Percentiles rank a stretch among this genome's conserved stretches.
These are phyloP conservation scores for Suhomyces kunorum DNA, from an alignment of 1,139 yeast species.

Conservation along the genomic window DNA sequence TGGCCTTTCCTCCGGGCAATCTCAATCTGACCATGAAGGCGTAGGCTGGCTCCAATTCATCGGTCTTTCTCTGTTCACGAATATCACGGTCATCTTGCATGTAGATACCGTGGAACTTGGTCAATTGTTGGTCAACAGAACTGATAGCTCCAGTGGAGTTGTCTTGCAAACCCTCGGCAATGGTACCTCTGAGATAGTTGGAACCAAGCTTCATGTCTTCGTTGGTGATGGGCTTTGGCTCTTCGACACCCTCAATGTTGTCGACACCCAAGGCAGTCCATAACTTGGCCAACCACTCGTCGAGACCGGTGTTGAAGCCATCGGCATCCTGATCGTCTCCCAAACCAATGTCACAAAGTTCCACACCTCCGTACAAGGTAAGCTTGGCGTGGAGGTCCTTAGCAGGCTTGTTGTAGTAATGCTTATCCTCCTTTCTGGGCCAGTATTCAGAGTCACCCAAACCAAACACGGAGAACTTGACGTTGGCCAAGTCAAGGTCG, in stretches of 20 bases:
- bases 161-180: conserved; percentile 82
- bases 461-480: conserved; percentile 80
- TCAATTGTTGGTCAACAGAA: conserved; percentile 91
- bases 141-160: conserved; percentile 87
- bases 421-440: conserved; percentile 96
- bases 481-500: conserved; percentile 70
- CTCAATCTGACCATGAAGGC: conserved; percentile 96
- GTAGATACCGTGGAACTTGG: conserved; percentile 97
- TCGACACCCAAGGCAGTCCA: conserved; percentile 94
- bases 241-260: conserved; percentile 80
- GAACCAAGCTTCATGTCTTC: conserved; percentile 93
- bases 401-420: conserved; percentile 91
- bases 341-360: conserved; percentile 72
- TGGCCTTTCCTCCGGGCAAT: conserved; percentile 89
- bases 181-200: conserved; percentile 88
- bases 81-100: conserved; percentile 99
- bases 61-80: conserved; percentile 87
- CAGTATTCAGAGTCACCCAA: conserved; percentile 94
- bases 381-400: conserved; percentile 69
- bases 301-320: conserved; percentile 87
- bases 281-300: conserved; percentile 78
- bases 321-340: conserved; percentile 99
- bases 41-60: conserved; percentile 93
- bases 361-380: conserved; percentile 69
- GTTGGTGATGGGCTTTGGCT: conserved; percentile 92